phyloP scores from a whole-genome alignment of 345 rosid genomes.

The Eucalyptus lansdowneana region DNA sequence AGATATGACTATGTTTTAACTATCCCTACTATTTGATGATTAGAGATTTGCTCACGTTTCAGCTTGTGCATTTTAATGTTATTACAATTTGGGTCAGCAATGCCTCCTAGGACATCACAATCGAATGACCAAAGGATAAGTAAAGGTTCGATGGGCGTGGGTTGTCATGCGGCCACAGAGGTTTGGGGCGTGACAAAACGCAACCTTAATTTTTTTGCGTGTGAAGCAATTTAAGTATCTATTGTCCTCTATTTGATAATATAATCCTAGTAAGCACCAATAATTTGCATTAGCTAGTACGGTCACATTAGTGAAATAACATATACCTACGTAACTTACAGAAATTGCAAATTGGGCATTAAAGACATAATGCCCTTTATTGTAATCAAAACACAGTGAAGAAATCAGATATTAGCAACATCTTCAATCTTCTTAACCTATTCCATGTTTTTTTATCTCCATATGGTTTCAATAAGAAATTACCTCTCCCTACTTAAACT shows the following conservation, averaged over 20 bases:
- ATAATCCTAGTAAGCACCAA: not conserved
- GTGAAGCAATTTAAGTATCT: not conserved
- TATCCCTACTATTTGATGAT: too few species aligned
- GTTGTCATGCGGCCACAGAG: accelerated
- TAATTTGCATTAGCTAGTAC: not conserved
- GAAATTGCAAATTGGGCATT: not conserved
- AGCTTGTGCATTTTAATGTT: too few species aligned
- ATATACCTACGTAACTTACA: not conserved
- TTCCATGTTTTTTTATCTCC: not conserved
- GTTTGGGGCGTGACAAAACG: too few species aligned
- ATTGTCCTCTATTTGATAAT: not conserved
- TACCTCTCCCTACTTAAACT: not conserved
- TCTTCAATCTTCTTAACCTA: not conserved
- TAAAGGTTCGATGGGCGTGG: too few species aligned
- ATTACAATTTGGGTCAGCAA: too few species aligned
- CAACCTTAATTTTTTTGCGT: not conserved
- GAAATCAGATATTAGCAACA: not conserved
- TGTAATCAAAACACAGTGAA: not conserved
- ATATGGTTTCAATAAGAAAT: not conserved
- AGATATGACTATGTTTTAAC: too few species aligned
- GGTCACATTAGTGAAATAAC: not conserved
- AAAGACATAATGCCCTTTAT: not conserved
- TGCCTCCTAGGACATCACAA: too few species aligned
- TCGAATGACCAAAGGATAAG: too few species aligned
- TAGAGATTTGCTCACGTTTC: too few species aligned